Base-by-base conservation (phyloP, 2,329 filamentous ascomycete genomes). In the Fusarium beomiforme region DNA sequence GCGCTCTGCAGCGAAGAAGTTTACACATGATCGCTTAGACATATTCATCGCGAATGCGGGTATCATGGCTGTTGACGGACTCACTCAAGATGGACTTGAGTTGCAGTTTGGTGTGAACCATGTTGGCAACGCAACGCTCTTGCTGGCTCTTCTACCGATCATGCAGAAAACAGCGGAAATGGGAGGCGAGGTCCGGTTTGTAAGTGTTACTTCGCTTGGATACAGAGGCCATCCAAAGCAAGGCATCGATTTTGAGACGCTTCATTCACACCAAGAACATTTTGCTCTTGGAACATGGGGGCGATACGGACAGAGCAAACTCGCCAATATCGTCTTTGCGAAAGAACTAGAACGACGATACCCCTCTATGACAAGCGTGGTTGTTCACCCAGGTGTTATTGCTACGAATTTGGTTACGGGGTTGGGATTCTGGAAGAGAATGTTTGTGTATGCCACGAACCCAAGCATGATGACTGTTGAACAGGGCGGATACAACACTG, bases 261-360 rank as follows among this genome's bases (percentile, higher is more conserved):
- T 81, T 55, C 68, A 69, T 10, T 77, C 74, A 1, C 73, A 70
- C 41, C 74, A 78, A 41, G 69, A 72, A 29, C 50, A 70, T 19
- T 67, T 82, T 26, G 64, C 66, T 0, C 62, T 75, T 8, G 82
- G 80, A 36, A 80, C 82, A 7, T 85, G 82, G 80, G 75, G 78
- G 5, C 83, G 85, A 3, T 89, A 88, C 70, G 83, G 80, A 12
- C 82, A 84, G n/a, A 85, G 83, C 64, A 88, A 87, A 72, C 80
- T 84, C 1, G 85, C 85, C 5, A 86, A 85, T 56, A 81, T 86
- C 31, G 74, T 86, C 8, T 83, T 84, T 49, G 83, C 84, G 5
- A 73, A 80, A 1, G 83, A 86, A 67, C 69, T 87, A 8, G 83
- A 83, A 6, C 79, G 82, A 10, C 81, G 82, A 2, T 79, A 83